These are phyloP conservation scores for Ceratobasidium sp. DNA, from an alignment of 1,284 basidiomycete genomes.

Conservation along the genomic window DNA sequence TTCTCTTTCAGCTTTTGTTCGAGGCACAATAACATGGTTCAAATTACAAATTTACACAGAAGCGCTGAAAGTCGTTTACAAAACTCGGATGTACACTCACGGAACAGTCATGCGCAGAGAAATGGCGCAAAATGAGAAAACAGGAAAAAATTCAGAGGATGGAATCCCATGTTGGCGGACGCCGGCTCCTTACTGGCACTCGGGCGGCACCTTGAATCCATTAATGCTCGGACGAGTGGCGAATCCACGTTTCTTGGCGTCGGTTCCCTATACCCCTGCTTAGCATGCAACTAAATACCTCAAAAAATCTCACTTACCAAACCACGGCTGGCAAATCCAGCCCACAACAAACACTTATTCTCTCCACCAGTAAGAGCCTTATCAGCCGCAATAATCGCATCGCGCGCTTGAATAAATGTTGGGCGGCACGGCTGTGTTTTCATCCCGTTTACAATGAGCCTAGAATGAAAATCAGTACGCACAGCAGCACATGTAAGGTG, in stretches of 20 bases:
- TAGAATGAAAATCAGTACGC: conserved; percentile 47
- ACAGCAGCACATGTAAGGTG: neutral
- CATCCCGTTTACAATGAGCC: conserved; percentile 63
- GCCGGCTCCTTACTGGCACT: conserved; percentile 9
- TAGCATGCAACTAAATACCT: neutral
- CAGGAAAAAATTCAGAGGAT: neutral
- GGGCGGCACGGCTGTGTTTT: conserved; percentile 75
- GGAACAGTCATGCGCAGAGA: neutral
- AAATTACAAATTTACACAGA: neutral
- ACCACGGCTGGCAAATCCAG: conserved; percentile 84
- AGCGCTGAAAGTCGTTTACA: neutral
- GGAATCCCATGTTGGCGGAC: neutral
- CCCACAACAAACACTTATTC: conserved; percentile 92
- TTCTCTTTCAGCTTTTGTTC: too few relatives aligned
- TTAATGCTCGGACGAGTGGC: conserved; percentile 22
- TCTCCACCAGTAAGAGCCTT: conserved; percentile 88
- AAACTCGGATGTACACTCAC: neutral
- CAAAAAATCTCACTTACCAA: conserved; percentile 56
- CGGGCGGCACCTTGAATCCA: conserved; percentile 39
- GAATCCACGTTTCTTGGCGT: conserved; percentile 30
- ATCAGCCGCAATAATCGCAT: conserved; percentile 94
- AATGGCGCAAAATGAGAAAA: neutral
- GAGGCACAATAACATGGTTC: neutral
- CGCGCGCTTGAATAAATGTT: conserved; percentile 89
- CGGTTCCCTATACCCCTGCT: neutral